Evolutionary conservation across 2,329 filamentous ascomycete genomes (phyloP).

Genomic region (Neospermospora avenae): DNA sequence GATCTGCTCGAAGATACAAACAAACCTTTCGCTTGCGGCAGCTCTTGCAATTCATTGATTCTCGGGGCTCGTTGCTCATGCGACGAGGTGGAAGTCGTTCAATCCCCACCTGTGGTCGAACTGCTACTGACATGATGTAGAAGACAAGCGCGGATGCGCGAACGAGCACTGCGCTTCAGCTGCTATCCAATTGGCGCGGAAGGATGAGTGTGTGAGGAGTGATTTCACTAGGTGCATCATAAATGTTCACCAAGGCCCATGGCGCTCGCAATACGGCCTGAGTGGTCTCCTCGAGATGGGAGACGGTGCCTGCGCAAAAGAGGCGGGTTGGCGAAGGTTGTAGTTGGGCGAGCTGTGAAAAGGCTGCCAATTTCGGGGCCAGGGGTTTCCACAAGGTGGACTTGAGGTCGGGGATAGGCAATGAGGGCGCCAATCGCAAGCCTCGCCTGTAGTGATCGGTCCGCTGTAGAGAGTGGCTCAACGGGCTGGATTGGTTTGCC

Average conservation of each 20-base stretch:
- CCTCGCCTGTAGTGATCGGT: background rate
- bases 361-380: too few relatives aligned
- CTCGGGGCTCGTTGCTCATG: conserved; percentile 59
- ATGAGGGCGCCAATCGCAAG: background rate
- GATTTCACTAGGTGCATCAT: conserved; percentile 31
- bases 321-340: background rate
- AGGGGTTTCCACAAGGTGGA: background rate
- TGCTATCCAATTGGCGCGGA: conserved; percentile 1
- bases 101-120: conserved; percentile 35
- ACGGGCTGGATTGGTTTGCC: background rate
- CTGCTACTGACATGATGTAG: conserved; percentile 28
- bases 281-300: background rate
- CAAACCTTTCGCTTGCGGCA: conserved; percentile 86
- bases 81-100: conserved; percentile 35
- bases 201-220: conserved; percentile 11
- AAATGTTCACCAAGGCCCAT: conserved; percentile 20
- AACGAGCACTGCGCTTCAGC: conserved; percentile 1
- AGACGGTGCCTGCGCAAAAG: background rate
- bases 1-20: conserved; percentile 14
- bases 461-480: background rate
- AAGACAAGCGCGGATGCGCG: background rate
- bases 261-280: conserved; percentile 11
- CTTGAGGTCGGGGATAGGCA: background rate
- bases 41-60: conserved; percentile 95
- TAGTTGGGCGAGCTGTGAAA: too few relatives aligned